Percentiles rank a stretch among this genome's conserved stretches.
Evolutionary conservation across 352 stramenopile genomes (phyloP).

Genomic region (Hyaloperonospora brassicae): DNA sequence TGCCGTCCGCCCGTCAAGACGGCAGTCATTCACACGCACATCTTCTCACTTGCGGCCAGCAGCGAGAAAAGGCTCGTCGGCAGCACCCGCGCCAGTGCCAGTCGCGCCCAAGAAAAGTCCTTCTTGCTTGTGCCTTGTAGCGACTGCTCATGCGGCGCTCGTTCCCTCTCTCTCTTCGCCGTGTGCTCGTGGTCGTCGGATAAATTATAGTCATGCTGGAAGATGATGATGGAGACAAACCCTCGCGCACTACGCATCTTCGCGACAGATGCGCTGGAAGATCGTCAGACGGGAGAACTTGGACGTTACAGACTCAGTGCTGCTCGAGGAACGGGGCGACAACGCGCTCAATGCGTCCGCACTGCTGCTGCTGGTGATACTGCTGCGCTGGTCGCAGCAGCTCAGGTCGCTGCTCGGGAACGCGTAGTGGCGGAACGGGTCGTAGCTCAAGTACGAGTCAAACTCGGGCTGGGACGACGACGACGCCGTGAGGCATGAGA

Average conservation of each 20-base stretch:
- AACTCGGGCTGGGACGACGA: slow-evolving; percentile 22
- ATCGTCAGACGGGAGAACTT: slow-evolving; percentile 73
- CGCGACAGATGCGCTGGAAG: slow-evolving; percentile 77
- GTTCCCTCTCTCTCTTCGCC: slow-evolving; percentile 10
- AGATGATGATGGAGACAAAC: slow-evolving; percentile 8
- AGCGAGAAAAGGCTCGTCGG: slow-evolving; percentile 4
- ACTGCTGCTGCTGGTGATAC: slow-evolving; percentile 25
- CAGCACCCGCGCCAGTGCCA: slow-evolving; percentile 6
- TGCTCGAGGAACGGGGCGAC: slow-evolving; percentile 28
- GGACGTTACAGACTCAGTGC: slow-evolving; percentile 27
- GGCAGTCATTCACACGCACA: slow-evolving; percentile 33
- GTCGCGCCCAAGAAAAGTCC: slow-evolving; percentile 7
- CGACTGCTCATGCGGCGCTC: no score
- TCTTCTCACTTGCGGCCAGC: slow-evolving; percentile 32
- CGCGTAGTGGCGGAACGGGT: slow-evolving; percentile 46
- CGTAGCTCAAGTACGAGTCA: slow-evolving; percentile 37
- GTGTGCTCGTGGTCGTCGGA: slow-evolving; percentile 30
- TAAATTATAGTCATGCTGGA: slow-evolving; percentile 40
- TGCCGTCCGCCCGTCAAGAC: slow-evolving; percentile 27
- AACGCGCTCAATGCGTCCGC: slow-evolving; percentile 28
- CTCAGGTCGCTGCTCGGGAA: slow-evolving; percentile 31
- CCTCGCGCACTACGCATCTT: slow-evolving; percentile 36
- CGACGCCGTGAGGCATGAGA: slow-evolving; percentile 17
- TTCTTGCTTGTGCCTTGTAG: slow-evolving; percentile 19
- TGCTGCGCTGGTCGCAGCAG: slow-evolving; percentile 20